phyloP scores from a whole-genome alignment of 176 grass and related monocot genomes.

The Sorghum bicolor region Sorghum_bicolor_NCBIv3 NC_012872.2:67433001-67433500 shows the following conservation, averaged over 20 bases:
- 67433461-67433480: neutral
- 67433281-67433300: neutral
- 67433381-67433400: neutral
- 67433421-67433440: neutral
- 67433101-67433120: constrained; percentile 89
- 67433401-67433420: neutral
- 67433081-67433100: constrained; percentile 96
- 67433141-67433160: neutral
- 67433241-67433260: neutral
- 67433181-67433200: neutral
- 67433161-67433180: neutral
- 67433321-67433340: neutral
- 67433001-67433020: neutral
- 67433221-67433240: neutral
- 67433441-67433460: neutral
- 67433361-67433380: neutral
- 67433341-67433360: neutral
- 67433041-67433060: constrained; percentile 43
- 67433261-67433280: neutral
- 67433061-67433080: constrained; percentile 98
- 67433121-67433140: constrained; percentile 63
- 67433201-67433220: neutral
- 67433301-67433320: neutral
- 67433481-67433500: neutral
- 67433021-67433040: neutral